Base-by-base conservation (phyloP, 2,329 filamentous ascomycete species). In the Alternaria solani region DNA sequence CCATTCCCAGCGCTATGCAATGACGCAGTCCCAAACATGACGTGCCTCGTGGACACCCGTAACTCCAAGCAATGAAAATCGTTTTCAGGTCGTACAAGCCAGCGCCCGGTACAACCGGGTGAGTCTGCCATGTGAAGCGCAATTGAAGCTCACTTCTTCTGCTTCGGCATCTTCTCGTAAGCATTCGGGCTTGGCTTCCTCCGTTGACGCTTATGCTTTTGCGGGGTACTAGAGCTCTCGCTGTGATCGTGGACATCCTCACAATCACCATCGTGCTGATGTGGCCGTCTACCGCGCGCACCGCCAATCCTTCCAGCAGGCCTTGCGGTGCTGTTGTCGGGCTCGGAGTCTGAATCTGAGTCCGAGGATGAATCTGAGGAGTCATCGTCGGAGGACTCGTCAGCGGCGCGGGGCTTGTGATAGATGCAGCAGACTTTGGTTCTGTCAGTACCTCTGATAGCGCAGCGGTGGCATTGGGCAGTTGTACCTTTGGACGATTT, bases 371-470 rank as follows among this genome's bases (percentile, higher is more conserved):
- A 83, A 14, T 88, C 88, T 23, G 84, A 85, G 51, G 82, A 82
- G 58, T 90, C 88, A 61, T 88, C 87, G 66, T 88, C 87, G 67
- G 90, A 93, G 32, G 91, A 95, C 78, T 98, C 94, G 76, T 91
- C 77, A 14, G 74, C 73, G 36, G 72, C 75, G 68, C 90, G 91
- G 7, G 93, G 89, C 62, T 91, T 91, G 81, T 97, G 94, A 81
- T 97, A 99, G 79, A 99, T 99, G 79, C 95, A 99, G 85, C 95
- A 99, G n/a, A 98, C 95, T 96, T 39, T 25, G 20, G 2, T 2
- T 12, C 26, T 26, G 43, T 61, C 43, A 57, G 58, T 4, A 34
- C 14, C 11, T 28, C 12, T 36, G 20, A 34, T 39, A 23, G 28
- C 23, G 41, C 9, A 25, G 36, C 46, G 18, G 47, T 18, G 41